Conservation (phyloP, 495 filamentous ascomycete species). For the Aspergillus nidulans region DNA sequence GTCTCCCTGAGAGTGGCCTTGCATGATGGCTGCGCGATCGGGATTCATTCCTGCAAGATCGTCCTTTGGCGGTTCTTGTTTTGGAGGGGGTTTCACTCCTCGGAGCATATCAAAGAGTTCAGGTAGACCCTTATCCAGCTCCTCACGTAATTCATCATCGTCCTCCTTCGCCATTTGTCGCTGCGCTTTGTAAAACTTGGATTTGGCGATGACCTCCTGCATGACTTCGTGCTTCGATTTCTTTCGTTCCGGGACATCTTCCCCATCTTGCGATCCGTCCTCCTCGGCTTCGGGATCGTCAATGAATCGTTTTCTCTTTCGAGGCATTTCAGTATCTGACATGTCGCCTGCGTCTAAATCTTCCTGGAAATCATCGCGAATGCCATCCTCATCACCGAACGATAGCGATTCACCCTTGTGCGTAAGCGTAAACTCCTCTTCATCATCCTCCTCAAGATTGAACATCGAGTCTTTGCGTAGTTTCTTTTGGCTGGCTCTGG, state of each 20-base stretch:
- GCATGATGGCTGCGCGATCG: slow-evolving; percentile 54
- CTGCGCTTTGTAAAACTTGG: slow-evolving; percentile 89
- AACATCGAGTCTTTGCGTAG: slow-evolving; percentile 74
- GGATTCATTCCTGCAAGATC: slow-evolving; percentile 54
- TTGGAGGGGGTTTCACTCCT: slow-evolving; percentile 39
- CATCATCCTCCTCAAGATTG: slow-evolving; percentile 78
- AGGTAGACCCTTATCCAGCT: slow-evolving; percentile 71
- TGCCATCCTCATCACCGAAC: slow-evolving; percentile 46
- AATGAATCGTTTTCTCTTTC: slow-evolving; percentile 57
- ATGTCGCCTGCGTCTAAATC: slow-evolving; percentile 62
- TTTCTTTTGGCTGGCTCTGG: slow-evolving; percentile 69
- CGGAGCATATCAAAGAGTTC: slow-evolving; percentile 71
- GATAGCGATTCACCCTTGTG: slow-evolving; percentile 74
- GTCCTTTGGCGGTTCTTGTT: slow-evolving; percentile 36
- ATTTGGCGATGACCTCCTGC: slow-evolving; percentile 96
- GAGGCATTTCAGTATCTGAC: slow-evolving; percentile 54
- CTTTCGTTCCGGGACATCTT: slow-evolving; percentile 62
- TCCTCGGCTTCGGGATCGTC: slow-evolving; percentile 32
- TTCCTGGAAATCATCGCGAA: slow-evolving; percentile 70
- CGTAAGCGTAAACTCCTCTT: slow-evolving; percentile 59
- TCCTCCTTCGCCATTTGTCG: slow-evolving; percentile 90
- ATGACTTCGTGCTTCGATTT: slow-evolving; percentile 95
- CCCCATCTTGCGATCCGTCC: slow-evolving; percentile 6
- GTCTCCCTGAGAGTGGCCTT: slow-evolving; percentile 55
- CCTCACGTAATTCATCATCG: slow-evolving; percentile 83